A percentile compares a stretch with the other conserved stretches of the same genome.
Evolutionary conservation across 176 grass and related monocot genomes (phyloP).

Genomic region (Musa acuminata): DNA sequence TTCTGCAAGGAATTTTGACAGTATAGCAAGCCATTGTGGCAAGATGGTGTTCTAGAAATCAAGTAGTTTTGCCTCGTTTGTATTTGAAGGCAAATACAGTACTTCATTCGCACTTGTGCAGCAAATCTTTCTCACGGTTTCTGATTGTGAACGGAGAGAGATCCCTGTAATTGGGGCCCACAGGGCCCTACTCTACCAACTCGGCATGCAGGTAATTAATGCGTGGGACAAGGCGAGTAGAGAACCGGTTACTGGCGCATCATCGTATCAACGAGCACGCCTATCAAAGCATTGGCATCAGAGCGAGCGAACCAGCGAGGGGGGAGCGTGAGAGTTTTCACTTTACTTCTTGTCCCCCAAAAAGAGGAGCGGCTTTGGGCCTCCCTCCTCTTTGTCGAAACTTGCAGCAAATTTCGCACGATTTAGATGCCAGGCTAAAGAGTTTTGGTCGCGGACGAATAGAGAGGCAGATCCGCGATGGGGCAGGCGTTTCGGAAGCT

Average conservation of each 20-base stretch:
- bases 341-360: not conserved
- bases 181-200: too few species aligned
- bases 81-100: too few species aligned
- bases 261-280: not conserved
- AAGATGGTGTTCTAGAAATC: too few species aligned
- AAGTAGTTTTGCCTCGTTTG: too few species aligned
- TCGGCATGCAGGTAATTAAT: too few species aligned
- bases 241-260: not conserved
- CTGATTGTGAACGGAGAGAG: too few species aligned
- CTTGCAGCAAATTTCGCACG: not conserved
- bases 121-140: too few species aligned
- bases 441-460: not conserved
- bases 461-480: constrained; percentile 27
- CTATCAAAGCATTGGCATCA: not conserved
- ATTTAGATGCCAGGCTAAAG: not conserved
- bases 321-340: not conserved
- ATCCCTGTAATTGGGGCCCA: too few species aligned
- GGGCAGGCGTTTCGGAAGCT: constrained; percentile 85
- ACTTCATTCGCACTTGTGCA: too few species aligned
- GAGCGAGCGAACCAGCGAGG: not conserved
- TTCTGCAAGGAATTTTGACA: too few species aligned
- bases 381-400: not conserved
- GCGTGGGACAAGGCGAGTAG: too few species aligned
- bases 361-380: not conserved
- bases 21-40: too few species aligned